Evolutionary conservation across 179 eudicot genomes (phyloP).

Genomic region (Patellifolia procumbens): DNA sequence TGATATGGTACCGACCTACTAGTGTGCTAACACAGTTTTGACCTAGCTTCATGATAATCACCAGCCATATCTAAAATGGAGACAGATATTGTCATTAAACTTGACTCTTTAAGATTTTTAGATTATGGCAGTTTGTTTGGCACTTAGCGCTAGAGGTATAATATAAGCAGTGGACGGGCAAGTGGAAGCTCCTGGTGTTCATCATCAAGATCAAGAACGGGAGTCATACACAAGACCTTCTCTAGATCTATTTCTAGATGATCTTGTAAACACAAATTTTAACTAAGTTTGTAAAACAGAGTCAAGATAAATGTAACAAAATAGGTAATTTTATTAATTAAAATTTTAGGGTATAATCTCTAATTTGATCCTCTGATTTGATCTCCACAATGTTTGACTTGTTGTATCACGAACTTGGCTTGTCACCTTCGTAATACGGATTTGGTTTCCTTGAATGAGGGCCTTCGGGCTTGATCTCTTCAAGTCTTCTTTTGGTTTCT

Average conservation of each 20-base stretch:
- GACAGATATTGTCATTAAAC: conserved; percentile 2
- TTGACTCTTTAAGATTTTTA: not conserved
- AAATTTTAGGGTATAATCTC: no score
- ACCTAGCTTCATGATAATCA: conserved; percentile 4
- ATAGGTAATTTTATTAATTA: no score
- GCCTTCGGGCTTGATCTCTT: no score
- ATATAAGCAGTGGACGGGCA: conserved; percentile 2
- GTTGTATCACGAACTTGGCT: no score
- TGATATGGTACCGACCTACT: conserved; percentile 19
- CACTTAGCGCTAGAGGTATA: not conserved
- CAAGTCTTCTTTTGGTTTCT: no score
- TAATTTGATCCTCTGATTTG: no score
- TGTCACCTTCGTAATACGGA: no score
- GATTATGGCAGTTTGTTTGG: not conserved
- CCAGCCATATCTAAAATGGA: conserved; percentile 10
- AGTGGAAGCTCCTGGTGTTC: conserved; percentile 6
- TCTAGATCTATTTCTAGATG: not conserved
- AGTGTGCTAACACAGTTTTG: conserved; percentile 10
- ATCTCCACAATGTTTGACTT: no score
- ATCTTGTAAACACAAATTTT: no score
- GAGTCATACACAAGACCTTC: conserved; percentile 3
- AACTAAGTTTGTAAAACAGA: no score
- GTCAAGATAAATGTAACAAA: no score
- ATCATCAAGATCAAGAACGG: conserved; percentile 11
- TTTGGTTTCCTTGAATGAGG: no score